These are phyloP conservation scores for Populus hybrid DNA, from an alignment of 441 rosid species.

Conservation along the genomic window DNA sequence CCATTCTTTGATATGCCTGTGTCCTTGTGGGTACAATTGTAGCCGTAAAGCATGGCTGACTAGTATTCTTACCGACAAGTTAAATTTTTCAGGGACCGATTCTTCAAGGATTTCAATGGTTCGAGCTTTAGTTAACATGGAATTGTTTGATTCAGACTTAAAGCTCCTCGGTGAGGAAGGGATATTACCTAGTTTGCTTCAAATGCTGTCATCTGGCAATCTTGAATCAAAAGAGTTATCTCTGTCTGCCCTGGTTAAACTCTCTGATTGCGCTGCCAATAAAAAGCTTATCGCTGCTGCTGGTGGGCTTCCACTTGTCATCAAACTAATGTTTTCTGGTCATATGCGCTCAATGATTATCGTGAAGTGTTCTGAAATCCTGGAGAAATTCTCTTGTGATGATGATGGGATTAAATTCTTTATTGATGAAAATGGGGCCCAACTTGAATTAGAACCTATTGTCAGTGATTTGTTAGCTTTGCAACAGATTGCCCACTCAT, in stretches of 20 bases:
- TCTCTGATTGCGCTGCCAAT: conserved; percentile 40
- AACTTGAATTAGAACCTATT: conserved; percentile 43
- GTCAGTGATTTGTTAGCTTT: conserved; percentile 43
- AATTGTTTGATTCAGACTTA: conserved; percentile 44
- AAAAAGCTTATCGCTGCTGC: conserved; percentile 47
- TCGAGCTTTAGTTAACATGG: conserved; percentile 47
- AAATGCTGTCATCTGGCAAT: conserved; percentile 41
- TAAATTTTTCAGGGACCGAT: conserved; percentile 45
- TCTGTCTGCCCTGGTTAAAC: conserved; percentile 43
- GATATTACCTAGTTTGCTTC: conserved; percentile 52
- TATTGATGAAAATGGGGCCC: conserved; percentile 43
- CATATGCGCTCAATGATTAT: conserved; percentile 33
- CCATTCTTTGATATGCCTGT: neutral
- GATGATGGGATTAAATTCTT: conserved; percentile 48
- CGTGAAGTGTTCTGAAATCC: conserved; percentile 47
- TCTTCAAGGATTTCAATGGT: conserved; percentile 44
- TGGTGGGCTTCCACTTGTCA: conserved; percentile 51
- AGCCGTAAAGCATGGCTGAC: conserved; percentile 2
- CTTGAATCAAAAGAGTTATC: conserved; percentile 49
- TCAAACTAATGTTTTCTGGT: conserved; percentile 34
- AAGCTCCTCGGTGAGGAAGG: conserved; percentile 58
- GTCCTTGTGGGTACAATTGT: neutral
- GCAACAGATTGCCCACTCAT: conserved; percentile 32
- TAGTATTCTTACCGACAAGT: neutral
- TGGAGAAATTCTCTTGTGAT: conserved; percentile 42